Conservation (phyloP, 345 rosid genomes). For the Salix arbutifolia region DNA sequence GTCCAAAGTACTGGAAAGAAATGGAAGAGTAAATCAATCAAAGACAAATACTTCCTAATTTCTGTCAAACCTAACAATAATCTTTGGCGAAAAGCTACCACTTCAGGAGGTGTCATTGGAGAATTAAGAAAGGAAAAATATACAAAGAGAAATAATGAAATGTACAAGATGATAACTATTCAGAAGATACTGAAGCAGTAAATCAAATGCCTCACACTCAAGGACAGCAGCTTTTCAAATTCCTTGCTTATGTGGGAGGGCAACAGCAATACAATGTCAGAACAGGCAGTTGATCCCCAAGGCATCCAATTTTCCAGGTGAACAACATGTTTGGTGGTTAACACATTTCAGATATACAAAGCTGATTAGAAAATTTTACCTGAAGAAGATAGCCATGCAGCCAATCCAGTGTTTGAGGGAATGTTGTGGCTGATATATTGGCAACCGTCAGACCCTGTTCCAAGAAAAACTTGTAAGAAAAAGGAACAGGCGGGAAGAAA, state of each 20-base stretch:
- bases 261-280: neutral
- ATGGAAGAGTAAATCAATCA: neutral
- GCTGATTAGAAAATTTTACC: constrained; percentile 38
- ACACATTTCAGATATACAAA: neutral
- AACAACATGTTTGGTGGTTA: neutral
- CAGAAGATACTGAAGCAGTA: neutral
- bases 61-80: neutral
- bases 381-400: constrained; percentile 51
- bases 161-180: neutral
- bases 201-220: neutral
- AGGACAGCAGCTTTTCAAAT: neutral
- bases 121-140: neutral
- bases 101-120: neutral
- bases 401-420: constrained; percentile 59
- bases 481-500: too few relatives aligned
- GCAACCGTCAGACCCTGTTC: constrained; percentile 55
- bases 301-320: neutral
- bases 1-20: neutral
- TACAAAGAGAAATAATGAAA: neutral
- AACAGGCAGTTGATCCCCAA: neutral
- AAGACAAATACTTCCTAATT: neutral
- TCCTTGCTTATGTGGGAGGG: neutral
- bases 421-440: constrained; percentile 79
- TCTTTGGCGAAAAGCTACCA: neutral
- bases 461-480: neutral